phyloP scores from a whole-genome alignment of 1,139 yeast species.

The Sugiyamaella novakii region DNA sequence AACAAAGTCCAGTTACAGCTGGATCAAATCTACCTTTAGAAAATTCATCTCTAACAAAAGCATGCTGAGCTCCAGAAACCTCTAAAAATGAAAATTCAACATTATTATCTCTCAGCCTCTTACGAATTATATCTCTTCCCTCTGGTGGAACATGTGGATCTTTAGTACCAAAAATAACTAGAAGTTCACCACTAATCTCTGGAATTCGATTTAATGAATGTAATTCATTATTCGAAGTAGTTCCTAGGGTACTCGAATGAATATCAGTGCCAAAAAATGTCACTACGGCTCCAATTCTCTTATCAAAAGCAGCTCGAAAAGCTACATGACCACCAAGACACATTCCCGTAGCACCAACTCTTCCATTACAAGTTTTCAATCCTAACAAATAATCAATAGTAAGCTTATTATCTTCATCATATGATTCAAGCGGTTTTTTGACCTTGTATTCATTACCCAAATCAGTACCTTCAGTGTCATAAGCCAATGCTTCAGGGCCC shows the following conservation, averaged over 20 bases:
- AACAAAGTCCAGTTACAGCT: constrained; percentile 67
- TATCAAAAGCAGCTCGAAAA: constrained; percentile 68
- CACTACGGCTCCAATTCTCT: constrained; percentile 65
- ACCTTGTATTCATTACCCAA: constrained; percentile 69
- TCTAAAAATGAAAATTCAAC: constrained; percentile 73
- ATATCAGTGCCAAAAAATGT: constrained; percentile 84
- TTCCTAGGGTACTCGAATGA: constrained; percentile 65
- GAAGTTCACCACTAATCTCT: constrained; percentile 49
- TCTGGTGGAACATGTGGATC: constrained; percentile 81
- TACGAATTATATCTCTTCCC: constrained; percentile 73
- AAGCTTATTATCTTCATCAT: constrained; percentile 72
- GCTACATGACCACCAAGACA: constrained; percentile 87
- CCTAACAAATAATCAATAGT: constrained; percentile 62
- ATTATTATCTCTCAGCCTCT: constrained; percentile 58
- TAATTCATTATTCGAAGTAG: constrained; percentile 56
- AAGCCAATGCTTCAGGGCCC: constrained; percentile 63
- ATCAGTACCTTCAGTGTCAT: constrained; percentile 76
- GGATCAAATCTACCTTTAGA: constrained; percentile 81
- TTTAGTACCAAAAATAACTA: constrained; percentile 74
- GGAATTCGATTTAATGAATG: constrained; percentile 59
- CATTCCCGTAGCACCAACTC: constrained; percentile 83
- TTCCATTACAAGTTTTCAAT: constrained; percentile 68
- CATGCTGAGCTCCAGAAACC: constrained; percentile 79
- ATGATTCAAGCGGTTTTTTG: constrained; percentile 66
- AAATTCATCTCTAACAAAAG: constrained; percentile 75